Base-by-base conservation (phyloP, 768 basidiomycete species). In the Jaapia argillacea region DNA sequence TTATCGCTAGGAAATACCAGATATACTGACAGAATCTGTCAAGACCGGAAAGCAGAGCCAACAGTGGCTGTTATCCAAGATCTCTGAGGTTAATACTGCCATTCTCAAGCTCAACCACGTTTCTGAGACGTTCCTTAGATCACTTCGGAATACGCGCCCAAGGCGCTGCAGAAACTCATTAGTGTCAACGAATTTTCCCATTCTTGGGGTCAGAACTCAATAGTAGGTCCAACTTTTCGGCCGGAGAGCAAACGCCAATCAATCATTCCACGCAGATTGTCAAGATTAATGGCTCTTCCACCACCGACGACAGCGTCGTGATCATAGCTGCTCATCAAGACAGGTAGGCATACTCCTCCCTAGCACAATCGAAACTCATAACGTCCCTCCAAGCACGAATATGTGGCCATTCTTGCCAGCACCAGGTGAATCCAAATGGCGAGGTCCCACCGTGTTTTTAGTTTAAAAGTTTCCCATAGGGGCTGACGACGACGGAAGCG, bases 261-360 rank as follows among this genome's bases (percentile, higher is more conserved):
- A 7, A 18, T 46, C 45, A 48, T 42, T 41, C 42, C 13, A 27
- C 51, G 42, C 52, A 89, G 86, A 79, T 92, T 52, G 70, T 78
- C 39, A 74, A 75, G 55, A 84, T 92, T 56, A 77, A 80, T 54
- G 88, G 88, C 41, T 75, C 81, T 22, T 77, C 80, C 14, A 56
- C 67, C 7, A 61, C 56, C 14, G 78, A 85, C 52, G 72, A 81
- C 43, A 69, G 71, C 14, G 69, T 79, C 38, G 70, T 91, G 26
- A 67, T 91, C 48, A 66, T 91, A 51, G 72, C 76, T 28, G 89
- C 89, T 35, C 89, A 92, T 60, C 85, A 83, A 58, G 89, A 91
- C 58, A 87, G 85, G 83, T 77, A 45, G 43, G 36, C 39, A 43
- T 43, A 24, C 43, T 21, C 36, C n/a, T 36, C 38, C 47, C 33